phyloP scores from a whole-genome alignment of 2,329 filamentous ascomycete species.

The Aspergillus oerlinghausenensis region DNA sequence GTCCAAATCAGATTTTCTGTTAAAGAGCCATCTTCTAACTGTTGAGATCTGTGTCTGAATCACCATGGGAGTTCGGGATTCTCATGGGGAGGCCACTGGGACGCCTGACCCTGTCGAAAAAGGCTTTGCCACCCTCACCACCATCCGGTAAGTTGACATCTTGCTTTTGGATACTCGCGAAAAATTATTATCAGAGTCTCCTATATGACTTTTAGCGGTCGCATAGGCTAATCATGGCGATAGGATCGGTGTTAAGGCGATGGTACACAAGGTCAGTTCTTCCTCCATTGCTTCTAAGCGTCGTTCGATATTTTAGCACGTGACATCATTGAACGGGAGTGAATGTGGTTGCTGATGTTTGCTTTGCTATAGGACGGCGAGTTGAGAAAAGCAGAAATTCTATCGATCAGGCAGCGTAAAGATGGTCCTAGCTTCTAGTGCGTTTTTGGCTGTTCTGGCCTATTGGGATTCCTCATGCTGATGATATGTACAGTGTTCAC shows the following conservation, averaged over 20 bases:
- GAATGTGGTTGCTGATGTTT: conserved; percentile 6
- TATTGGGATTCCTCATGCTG: conserved; percentile 5
- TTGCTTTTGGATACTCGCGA: not conserved
- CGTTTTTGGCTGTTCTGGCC: conserved; percentile 10
- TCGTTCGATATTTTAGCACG: conserved; percentile 25
- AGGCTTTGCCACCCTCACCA: conserved; percentile 78
- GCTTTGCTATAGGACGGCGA: conserved; percentile 61
- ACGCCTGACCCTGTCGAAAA: conserved; percentile 64
- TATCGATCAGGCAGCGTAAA: conserved; percentile 89
- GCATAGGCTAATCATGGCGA: conserved; percentile 26
- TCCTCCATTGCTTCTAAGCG: conserved; percentile 7
- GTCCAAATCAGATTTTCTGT: conserved; percentile 8
- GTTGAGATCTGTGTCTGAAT: conserved; percentile 1
- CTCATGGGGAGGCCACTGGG: conserved; percentile 48
- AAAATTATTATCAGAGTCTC: conserved; percentile 4
- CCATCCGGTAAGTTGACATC: conserved; percentile 60
- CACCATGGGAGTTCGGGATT: conserved; percentile 54
- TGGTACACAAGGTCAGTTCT: conserved; percentile 62
- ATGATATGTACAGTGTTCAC: conserved; percentile 58
- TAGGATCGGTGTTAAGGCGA: conserved; percentile 63
- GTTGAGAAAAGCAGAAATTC: conserved; percentile 85
- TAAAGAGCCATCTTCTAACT: conserved; percentile 5
- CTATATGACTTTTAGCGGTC: conserved; percentile 28
- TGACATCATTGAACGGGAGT: conserved; percentile 19
- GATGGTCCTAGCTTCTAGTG: conserved; percentile 81